A percentile compares a stretch with the other conserved stretches of the same genome.
Evolutionary conservation across 2,329 filamentous ascomycete genomes (phyloP).

Genomic region (Tothia fuscella): DNA sequence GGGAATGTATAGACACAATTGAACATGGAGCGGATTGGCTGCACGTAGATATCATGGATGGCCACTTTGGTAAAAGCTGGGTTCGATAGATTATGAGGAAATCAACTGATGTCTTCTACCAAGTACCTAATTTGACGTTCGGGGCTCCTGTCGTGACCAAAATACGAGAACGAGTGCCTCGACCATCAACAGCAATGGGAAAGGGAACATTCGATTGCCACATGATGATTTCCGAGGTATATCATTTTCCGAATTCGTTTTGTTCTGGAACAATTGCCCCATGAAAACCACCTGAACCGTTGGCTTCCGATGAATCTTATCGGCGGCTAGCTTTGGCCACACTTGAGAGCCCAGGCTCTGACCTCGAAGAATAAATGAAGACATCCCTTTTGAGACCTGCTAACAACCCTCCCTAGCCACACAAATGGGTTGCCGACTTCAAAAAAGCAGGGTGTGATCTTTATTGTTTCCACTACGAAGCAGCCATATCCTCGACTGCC

Average conservation of each 20-base stretch:
- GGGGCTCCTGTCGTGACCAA: slow-evolving; percentile 90
- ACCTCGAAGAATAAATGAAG: no score
- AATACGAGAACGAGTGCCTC: slow-evolving; percentile 75
- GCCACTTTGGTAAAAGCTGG: no score
- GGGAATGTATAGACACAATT: slow-evolving; percentile 79
- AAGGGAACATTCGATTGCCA: slow-evolving; percentile 97
- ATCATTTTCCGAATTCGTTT: no score
- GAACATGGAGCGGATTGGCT: slow-evolving; percentile 50
- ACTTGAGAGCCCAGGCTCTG: no score
- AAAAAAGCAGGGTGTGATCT: slow-evolving; percentile 87
- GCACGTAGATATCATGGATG: slow-evolving; percentile 96
- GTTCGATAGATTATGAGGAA: no score
- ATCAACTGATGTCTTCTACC: no score
- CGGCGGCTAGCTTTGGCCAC: no score
- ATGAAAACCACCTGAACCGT: no score
- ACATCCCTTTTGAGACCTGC: no score
- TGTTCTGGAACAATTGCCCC: no score
- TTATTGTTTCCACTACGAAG: slow-evolving; percentile 99
- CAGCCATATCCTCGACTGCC: slow-evolving; percentile 69
- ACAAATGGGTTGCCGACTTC: slow-evolving; percentile 97
- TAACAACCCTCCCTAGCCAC: no score
- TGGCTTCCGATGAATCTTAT: no score
- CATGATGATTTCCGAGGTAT: slow-evolving; percentile 98
- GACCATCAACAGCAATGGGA: slow-evolving; percentile 55
- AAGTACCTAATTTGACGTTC: slow-evolving; percentile 97